phyloP scores from a whole-genome alignment of 1,139 yeast genomes.

The Debaryomycetaceae sp. region DNA sequence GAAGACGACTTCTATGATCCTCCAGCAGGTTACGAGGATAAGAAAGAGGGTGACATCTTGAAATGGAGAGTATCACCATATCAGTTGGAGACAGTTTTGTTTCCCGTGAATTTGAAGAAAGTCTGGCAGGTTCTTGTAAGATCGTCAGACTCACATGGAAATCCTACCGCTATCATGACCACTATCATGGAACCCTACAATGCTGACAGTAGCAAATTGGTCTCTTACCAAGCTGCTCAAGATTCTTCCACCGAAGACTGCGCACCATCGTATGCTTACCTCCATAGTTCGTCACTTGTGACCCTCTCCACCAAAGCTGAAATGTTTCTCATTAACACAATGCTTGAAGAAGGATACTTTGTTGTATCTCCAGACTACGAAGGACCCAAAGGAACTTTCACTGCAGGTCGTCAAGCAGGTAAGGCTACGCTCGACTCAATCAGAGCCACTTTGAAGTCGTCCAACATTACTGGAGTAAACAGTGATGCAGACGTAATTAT shows the following conservation, averaged over 20 bases:
- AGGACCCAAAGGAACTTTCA: constrained; percentile 26
- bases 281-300: constrained; percentile 16
- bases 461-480: constrained; percentile 24
- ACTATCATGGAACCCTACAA: constrained; percentile 31
- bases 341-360: constrained; percentile 29
- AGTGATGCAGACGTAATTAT: constrained; percentile 22
- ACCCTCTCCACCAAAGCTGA: constrained; percentile 20
- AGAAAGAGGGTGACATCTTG: constrained; percentile 18
- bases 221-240: constrained; percentile 33
- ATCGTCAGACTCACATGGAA: constrained; percentile 30
- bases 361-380: constrained; percentile 35
- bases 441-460: constrained; percentile 24
- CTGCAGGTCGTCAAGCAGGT: constrained; percentile 31
- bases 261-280: constrained; percentile 29
- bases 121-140: constrained; percentile 33
- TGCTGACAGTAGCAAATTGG: constrained; percentile 24
- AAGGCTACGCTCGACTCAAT: constrained; percentile 29
- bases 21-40: constrained; percentile 18
- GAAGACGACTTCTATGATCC: constrained; percentile 21
- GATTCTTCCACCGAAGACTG: constrained; percentile 28
- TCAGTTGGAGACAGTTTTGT: constrained; percentile 1
- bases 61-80: constrained; percentile 20
- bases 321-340: constrained; percentile 21
- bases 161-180: constrained; percentile 27
- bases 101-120: constrained; percentile 12